phyloP scores from a whole-genome alignment of 2,329 filamentous ascomycete genomes.

The Hymenotorrendiella dingleyae region DNA sequence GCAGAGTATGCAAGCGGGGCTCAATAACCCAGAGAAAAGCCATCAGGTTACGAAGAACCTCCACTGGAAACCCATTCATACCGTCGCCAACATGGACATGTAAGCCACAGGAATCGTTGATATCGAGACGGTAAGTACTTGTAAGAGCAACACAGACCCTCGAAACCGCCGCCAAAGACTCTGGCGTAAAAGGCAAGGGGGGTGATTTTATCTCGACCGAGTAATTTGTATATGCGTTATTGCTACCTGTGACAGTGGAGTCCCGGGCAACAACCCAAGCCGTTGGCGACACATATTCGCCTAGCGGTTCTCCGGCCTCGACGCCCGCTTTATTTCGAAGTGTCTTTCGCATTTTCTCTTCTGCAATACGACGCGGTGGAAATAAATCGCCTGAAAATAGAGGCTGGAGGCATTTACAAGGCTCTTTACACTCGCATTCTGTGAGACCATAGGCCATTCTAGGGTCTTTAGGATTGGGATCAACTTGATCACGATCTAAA shows the following conservation, averaged over 20 bases:
- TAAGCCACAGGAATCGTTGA: background rate
- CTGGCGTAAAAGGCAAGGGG: background rate
- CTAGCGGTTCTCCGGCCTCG: background rate
- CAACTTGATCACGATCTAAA: background rate
- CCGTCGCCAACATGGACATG: constrained; percentile 1
- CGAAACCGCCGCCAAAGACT: background rate
- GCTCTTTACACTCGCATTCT: no score
- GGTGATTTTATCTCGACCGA: background rate
- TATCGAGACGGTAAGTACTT: background rate
- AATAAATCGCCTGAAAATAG: no score
- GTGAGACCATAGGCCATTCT: background rate
- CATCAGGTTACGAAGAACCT: background rate
- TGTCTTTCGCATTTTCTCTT: background rate
- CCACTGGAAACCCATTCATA: background rate
- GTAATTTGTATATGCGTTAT: background rate
- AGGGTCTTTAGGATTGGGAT: background rate
- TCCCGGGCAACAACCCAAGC: background rate
- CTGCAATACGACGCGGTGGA: no score
- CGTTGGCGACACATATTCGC: background rate
- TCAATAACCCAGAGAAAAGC: background rate
- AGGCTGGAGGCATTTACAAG: background rate
- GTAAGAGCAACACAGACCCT: background rate
- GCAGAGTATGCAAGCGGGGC: background rate
- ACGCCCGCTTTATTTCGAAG: background rate
- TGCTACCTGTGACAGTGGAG: background rate